Conservation (phyloP, 495 filamentous ascomycete genomes). For the Cercophora sp. region DNA sequence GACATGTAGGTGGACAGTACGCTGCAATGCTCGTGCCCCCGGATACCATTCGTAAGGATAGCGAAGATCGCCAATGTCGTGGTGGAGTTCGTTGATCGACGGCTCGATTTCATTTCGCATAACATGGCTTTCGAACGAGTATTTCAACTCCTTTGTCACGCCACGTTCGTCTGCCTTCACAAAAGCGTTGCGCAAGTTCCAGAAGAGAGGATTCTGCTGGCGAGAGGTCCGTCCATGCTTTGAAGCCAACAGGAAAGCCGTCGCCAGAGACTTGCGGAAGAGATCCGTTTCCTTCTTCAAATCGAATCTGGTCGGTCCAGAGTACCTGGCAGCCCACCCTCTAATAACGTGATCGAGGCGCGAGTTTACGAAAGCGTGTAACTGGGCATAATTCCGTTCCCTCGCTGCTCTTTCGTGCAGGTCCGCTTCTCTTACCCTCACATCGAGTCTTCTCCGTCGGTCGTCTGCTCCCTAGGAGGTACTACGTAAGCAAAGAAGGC, state of each 20-base stretch:
- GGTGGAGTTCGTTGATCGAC: slow-evolving; percentile 48
- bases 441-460: too few species aligned
- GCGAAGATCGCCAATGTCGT: slow-evolving; percentile 68
- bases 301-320: slow-evolving; percentile 14
- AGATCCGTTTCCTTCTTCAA: slow-evolving; percentile 31
- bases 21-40: slow-evolving; percentile 66
- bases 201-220: slow-evolving; percentile 47
- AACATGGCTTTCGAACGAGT: slow-evolving; percentile 54
- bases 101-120: slow-evolving; percentile 32
- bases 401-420: too few species aligned
- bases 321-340: too few species aligned
- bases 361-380: slow-evolving; percentile 23
- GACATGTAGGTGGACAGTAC: slow-evolving; percentile 88
- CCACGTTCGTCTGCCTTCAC: slow-evolving; percentile 43
- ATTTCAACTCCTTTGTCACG: slow-evolving; percentile 55
- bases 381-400: slow-evolving; percentile 25
- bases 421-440: too few species aligned
- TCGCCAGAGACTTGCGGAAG: slow-evolving; percentile 34
- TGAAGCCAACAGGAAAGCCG: slow-evolving; percentile 33
- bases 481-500: too few species aligned
- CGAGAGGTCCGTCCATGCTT: slow-evolving; percentile 26
- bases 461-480: too few species aligned
- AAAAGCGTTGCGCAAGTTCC: slow-evolving; percentile 55
- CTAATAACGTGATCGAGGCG: slow-evolving; percentile 15
- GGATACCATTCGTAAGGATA: slow-evolving; percentile 92